Evolutionary conservation across 2,329 filamentous ascomycete genomes (phyloP).

Genomic region (Aspergillus sp.): DNA sequence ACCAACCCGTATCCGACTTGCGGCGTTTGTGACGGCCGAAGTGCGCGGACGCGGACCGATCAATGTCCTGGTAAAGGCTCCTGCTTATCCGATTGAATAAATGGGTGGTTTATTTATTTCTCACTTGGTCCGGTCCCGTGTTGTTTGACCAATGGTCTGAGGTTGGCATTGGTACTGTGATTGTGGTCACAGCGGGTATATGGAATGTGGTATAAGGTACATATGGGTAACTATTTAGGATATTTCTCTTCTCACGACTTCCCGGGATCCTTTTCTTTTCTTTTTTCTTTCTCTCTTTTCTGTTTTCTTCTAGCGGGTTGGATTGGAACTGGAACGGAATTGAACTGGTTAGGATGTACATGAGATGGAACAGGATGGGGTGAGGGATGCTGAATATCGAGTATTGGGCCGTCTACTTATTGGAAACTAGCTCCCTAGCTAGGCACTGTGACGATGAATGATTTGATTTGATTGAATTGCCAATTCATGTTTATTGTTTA

Average conservation of each 20-base stretch:
- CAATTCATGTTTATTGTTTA: neutral
- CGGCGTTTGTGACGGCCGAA: slow-evolving; percentile 72
- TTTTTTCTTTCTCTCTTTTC: no score
- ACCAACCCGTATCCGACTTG: slow-evolving; percentile 64
- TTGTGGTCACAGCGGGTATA: no score
- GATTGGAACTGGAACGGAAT: no score
- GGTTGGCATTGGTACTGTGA: neutral
- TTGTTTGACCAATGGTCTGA: no score
- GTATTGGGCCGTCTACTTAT: neutral
- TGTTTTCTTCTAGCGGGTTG: no score
- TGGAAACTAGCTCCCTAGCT: neutral
- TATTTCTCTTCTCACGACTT: no score
- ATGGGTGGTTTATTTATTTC: neutral
- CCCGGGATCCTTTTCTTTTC: no score
- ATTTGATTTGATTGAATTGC: neutral
- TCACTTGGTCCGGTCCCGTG: neutral
- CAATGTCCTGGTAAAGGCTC: slow-evolving; percentile 73
- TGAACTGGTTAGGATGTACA: neutral
- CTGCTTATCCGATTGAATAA: slow-evolving; percentile 56
- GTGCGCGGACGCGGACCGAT: slow-evolving; percentile 62
- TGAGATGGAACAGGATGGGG: neutral
- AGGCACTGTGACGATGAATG: neutral
- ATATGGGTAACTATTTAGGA: neutral
- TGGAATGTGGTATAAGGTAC: neutral
- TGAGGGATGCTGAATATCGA: neutral